Evolutionary conservation across 345 rosid species (phyloP), one percentile per base, ranked within the genome.

Genomic region (Eucalyptus tenuipes): DNA sequence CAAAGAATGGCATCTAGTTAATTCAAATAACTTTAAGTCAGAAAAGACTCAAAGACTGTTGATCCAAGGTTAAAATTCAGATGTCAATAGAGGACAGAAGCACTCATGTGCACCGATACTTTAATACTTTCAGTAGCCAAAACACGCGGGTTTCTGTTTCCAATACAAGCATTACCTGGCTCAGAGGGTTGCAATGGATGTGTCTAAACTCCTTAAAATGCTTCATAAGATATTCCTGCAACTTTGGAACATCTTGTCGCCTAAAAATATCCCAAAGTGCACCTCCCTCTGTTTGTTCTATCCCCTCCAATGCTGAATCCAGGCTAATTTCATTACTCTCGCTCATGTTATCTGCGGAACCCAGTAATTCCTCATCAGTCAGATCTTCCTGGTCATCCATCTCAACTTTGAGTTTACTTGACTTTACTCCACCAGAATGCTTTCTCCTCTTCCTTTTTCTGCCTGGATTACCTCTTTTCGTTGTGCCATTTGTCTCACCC

Each of bases 251-350:
- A 91, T 93, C 93, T 89, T 93, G 87, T 81, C 94, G 89, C 49
- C 94, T 91, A 37, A 94, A 93, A 55, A 93, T 94, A 85, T 92
- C 93, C 95, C 95, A 93, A 48, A 93, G 82, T 31, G 95, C 95
- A 88, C 94, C 94, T n/a, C 92, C 94, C 64, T 89, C 90, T 7
- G 52, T 75, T 44, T 85, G 87, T 40, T 89, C 61, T 17, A 88
- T 49, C 68, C 68, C 71, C 53, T 86, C 86, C 52, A 55, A 37
- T 85, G 53, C 24, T 22, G 22, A 24, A 80, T 87, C 86, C 29
- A 44, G 37, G 24, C 86, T 53, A 44, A 11, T 47, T 48, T 52
- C 88, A 52, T 47, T 85, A 8, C n/a, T 48, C n/a, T 86, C 79
- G 9, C 25, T 64, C 48, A 40, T 18, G 14, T 20, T 49, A 33